phyloP scores from a whole-genome alignment of 164 flowering plant genomes.

The Tetracentron sinense region DNA sequence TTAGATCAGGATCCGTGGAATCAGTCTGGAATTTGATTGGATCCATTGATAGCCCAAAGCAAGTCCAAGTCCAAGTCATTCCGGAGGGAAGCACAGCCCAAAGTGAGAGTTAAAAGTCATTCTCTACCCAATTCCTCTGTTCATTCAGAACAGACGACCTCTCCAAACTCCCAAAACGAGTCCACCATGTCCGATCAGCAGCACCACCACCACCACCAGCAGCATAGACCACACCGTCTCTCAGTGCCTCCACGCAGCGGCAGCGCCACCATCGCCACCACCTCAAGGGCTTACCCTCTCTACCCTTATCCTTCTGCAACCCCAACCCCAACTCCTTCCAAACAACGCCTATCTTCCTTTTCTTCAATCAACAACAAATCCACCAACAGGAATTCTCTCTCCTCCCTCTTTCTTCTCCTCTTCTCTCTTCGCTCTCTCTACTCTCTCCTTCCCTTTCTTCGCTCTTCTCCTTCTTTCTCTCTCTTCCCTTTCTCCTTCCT shows the following conservation, averaged over 20 bases:
- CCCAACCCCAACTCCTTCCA: conserved; percentile 76
- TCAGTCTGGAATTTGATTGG: no score
- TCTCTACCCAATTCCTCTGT: no score
- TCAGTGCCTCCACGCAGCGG: conserved; percentile 54
- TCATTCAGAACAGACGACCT: not conserved
- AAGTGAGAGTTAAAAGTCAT: no score
- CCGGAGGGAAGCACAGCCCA: no score
- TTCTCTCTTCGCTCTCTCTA: no score
- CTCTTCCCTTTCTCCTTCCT: conserved; percentile 36
- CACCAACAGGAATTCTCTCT: conserved; percentile 20
- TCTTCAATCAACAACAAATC: conserved; percentile 12
- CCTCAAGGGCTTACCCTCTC: conserved; percentile 34
- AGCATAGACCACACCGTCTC: conserved; percentile 60
- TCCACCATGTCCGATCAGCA: conserved; percentile 14
- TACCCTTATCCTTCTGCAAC: conserved; percentile 31
- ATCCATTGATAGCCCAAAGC: no score
- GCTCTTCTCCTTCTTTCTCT: conserved; percentile 38
- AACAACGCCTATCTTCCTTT: conserved; percentile 37
- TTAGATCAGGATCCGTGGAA: no score
- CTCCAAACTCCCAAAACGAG: not conserved
- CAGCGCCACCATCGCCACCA: conserved; percentile 12
- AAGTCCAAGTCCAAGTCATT: no score
- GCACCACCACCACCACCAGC: conserved; percentile 55
- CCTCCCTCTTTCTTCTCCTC: conserved; percentile 65
- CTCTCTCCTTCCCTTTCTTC: no score